Evolutionary conservation across 805 yeast genomes (phyloP).

Genomic region (Metschnikowia lunata): DNA sequence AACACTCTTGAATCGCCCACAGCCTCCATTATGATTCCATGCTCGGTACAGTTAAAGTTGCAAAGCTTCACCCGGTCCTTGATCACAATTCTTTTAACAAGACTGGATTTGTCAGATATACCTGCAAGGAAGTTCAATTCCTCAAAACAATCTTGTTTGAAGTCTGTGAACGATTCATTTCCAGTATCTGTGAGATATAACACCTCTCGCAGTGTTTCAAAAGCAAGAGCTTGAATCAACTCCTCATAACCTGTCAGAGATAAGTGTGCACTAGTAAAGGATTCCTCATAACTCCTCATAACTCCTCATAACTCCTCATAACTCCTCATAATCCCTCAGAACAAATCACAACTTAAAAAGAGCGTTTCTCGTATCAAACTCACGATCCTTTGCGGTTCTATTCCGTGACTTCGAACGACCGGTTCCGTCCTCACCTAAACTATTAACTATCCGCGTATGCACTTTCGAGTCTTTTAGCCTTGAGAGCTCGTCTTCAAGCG

Average conservation of each 20-base stretch:
- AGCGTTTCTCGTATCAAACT: conserved; percentile 34
- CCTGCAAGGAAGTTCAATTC: conserved; percentile 79
- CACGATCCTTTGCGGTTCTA: conserved; percentile 43
- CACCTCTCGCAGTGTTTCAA: no score
- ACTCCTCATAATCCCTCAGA: no score
- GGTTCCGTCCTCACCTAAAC: conserved; percentile 40
- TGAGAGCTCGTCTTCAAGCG: conserved; percentile 26
- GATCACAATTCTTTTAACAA: conserved; percentile 85
- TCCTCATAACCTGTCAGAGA: no score
- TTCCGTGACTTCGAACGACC: conserved; percentile 32
- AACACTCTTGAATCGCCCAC: conserved; percentile 96
- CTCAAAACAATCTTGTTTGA: no score
- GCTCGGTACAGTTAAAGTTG: conserved; percentile 94
- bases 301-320: no score
- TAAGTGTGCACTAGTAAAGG: no score
- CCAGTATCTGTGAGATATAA: no score
- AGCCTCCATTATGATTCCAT: conserved; percentile 94
- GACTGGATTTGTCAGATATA: conserved; percentile 86
- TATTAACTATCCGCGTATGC: conserved; percentile 25
- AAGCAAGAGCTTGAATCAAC: no score
- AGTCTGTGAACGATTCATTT: no score
- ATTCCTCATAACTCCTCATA: no score
- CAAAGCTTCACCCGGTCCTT: conserved; percentile 93
- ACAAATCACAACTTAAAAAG: conserved; percentile 35
- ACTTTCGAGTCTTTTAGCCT: conserved; percentile 28